A percentile compares a stretch with the other conserved stretches of the same genome.
Conservation (phyloP, 2,329 filamentous ascomycete species). For the Ophiostoma populinum region DNA sequence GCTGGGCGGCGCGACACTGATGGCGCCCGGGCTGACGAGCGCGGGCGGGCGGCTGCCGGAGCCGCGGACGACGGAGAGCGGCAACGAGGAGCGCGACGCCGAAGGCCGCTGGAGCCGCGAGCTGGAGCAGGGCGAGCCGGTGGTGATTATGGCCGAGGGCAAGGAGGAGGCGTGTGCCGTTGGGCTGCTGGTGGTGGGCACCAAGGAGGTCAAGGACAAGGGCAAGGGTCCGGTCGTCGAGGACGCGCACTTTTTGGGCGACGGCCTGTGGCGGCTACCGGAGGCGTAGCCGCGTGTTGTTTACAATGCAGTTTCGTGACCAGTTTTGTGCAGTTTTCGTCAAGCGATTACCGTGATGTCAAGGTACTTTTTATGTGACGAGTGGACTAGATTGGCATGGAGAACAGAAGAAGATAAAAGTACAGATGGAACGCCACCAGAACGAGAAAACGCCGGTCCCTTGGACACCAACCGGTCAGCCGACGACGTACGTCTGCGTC, state of each 20-base stretch:
- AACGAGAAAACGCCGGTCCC: no score
- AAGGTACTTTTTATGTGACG: neutral
- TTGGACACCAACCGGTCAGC: neutral
- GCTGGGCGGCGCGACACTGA: constrained; percentile 78
- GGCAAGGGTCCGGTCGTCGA: constrained; percentile 91
- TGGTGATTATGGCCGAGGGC: constrained; percentile 81
- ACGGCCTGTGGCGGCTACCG: constrained; percentile 71
- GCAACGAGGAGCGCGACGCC: constrained; percentile 20
- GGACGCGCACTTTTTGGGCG: constrained; percentile 81
- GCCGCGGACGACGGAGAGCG: constrained; percentile 16
- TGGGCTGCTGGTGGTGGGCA: constrained; percentile 66
- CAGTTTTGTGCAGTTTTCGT: no score
- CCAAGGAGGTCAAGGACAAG: constrained; percentile 81
- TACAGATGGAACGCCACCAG: neutral
- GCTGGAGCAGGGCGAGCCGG: constrained; percentile 63
- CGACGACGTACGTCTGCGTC: constrained; percentile 10
- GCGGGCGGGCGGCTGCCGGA: constrained; percentile 64
- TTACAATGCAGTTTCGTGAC: no score
- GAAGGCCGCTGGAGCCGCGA: constrained; percentile 46
- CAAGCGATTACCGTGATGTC: no score
- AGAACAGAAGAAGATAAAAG: neutral
- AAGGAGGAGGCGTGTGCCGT: constrained; percentile 86
- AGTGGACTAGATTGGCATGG: neutral
- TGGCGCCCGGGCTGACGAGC: constrained; percentile 86
- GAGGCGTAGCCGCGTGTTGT: neutral